phyloP scores from a whole-genome alignment of 2,329 filamentous ascomycete genomes.

The Pseudopyricularia cyperi region DNA sequence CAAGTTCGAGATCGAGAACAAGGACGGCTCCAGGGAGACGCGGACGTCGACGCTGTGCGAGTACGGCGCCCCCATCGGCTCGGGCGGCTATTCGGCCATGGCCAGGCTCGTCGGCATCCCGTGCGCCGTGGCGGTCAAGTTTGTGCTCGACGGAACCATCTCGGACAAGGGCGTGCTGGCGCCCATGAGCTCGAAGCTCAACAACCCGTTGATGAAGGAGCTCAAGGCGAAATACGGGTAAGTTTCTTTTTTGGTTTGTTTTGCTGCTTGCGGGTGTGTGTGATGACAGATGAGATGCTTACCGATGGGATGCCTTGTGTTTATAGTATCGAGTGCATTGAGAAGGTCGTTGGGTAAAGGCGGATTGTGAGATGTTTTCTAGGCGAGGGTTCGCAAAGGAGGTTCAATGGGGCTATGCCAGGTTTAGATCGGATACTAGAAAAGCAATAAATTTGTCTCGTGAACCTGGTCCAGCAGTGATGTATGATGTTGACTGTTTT shows the following conservation, averaged over 20 bases:
- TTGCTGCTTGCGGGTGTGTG: background rate
- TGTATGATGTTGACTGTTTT: too few species aligned
- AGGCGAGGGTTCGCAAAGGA: background rate
- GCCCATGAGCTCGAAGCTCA: slow-evolving; percentile 52
- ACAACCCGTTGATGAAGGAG: slow-evolving; percentile 59
- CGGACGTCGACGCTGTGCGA: slow-evolving; percentile 70
- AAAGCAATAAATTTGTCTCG: background rate
- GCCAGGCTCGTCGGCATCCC: slow-evolving; percentile 65
- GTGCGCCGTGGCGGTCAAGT: slow-evolving; percentile 43
- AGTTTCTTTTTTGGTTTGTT: background rate
- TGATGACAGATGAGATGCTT: too few species aligned
- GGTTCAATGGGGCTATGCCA: background rate
- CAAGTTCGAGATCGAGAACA: slow-evolving; percentile 73
- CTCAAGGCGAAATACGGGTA: slow-evolving; percentile 61
- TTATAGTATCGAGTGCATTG: slow-evolving; percentile 11
- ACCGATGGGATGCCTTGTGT: too few species aligned
- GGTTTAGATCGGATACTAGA: background rate
- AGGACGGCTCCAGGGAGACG: slow-evolving; percentile 65
- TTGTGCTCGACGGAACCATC: slow-evolving; percentile 53
- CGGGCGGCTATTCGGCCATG: slow-evolving; percentile 68
- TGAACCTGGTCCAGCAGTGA: too few species aligned
- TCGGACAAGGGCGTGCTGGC: slow-evolving; percentile 52
- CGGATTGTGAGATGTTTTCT: background rate
- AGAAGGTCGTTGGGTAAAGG: slow-evolving; percentile 8
- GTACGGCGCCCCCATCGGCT: slow-evolving; percentile 63